A percentile compares a stretch with the other conserved stretches of the same genome.
These are phyloP conservation scores for Fusarium annulatum DNA, from an alignment of 2,329 filamentous ascomycete species.

Conservation along the genomic window DNA sequence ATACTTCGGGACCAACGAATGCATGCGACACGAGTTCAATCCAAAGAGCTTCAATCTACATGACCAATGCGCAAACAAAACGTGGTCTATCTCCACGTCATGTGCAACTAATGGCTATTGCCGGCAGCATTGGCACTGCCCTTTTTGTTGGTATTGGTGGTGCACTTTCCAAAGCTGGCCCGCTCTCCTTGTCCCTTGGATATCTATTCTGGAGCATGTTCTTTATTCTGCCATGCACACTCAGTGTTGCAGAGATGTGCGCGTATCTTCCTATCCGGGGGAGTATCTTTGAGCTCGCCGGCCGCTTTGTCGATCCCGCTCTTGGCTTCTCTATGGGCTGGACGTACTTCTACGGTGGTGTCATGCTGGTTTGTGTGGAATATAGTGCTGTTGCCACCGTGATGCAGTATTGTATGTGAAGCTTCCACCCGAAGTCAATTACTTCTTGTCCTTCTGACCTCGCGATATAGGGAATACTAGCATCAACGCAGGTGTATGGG, in stretches of 20 bases:
- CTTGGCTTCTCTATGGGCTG: background rate
- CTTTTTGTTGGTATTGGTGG: background rate
- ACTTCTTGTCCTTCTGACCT: background rate
- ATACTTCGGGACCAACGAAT: background rate
- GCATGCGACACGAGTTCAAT: background rate
- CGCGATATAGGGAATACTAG: background rate
- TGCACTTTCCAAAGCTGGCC: background rate
- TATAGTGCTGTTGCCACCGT: background rate
- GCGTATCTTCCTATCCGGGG: background rate
- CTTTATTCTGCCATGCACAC: background rate
- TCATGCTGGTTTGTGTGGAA: background rate
- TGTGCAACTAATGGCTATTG: background rate
- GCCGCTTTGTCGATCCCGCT: background rate
- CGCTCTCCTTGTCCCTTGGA: background rate
- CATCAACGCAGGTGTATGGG: background rate
- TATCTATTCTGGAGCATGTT: background rate
- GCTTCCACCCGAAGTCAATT: accelerated
- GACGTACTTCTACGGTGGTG: background rate
- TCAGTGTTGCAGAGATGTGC: background rate
- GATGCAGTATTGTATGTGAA: background rate
- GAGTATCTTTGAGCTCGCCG: background rate
- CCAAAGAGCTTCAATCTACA: background rate
- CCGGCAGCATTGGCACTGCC: background rate
- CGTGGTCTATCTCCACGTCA: background rate
- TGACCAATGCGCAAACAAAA: background rate